Evolutionary conservation across 371 early-diverging fungal species (phyloP).

Genomic region (Syncephalastrum sp.): DNA sequence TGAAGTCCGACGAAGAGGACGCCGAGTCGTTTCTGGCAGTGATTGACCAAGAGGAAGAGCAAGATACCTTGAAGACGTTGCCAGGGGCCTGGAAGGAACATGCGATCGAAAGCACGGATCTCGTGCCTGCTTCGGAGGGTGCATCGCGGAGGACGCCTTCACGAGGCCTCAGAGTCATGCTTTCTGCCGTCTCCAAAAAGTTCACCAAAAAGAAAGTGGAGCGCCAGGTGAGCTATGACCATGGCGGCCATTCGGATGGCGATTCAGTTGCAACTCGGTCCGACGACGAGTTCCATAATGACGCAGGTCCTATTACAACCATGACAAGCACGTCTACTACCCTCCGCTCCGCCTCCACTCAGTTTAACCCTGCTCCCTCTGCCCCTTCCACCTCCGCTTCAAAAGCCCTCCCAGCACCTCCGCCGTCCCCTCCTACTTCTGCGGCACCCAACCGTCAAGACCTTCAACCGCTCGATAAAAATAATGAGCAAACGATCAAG

Average conservation of each 20-base stretch:
- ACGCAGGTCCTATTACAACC: slow-evolving; percentile 2
- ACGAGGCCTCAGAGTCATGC: slow-evolving; percentile 25
- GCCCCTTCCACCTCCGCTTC: neutral
- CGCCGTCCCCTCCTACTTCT: too few species aligned
- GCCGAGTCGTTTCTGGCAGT: slow-evolving; percentile 42
- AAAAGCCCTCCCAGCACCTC: too few species aligned
- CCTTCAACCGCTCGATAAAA: neutral
- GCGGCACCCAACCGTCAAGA: neutral
- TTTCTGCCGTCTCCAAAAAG: slow-evolving; percentile 57
- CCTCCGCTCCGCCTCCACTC: slow-evolving; percentile 9
- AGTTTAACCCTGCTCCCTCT: slow-evolving; percentile 3
- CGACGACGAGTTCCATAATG: neutral
- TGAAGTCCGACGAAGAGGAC: slow-evolving; percentile 36
- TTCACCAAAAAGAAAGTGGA: slow-evolving; percentile 46
- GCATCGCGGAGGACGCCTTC: slow-evolving; percentile 1
- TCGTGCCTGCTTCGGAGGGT: neutral
- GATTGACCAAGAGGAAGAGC: slow-evolving; percentile 17
- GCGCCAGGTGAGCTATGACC: slow-evolving; percentile 19
- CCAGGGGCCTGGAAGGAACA: slow-evolving; percentile 19
- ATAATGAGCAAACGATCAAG: slow-evolving; percentile 8
- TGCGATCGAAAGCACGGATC: slow-evolving; percentile 6
- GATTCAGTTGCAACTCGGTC: neutral
- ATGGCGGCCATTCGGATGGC: neutral
- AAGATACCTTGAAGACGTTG: neutral
- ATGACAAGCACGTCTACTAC: slow-evolving; percentile 16